These are phyloP conservation scores for Collybia mongolica DNA, from an alignment of 768 basidiomycete genomes.

Conservation along the genomic window DNA sequence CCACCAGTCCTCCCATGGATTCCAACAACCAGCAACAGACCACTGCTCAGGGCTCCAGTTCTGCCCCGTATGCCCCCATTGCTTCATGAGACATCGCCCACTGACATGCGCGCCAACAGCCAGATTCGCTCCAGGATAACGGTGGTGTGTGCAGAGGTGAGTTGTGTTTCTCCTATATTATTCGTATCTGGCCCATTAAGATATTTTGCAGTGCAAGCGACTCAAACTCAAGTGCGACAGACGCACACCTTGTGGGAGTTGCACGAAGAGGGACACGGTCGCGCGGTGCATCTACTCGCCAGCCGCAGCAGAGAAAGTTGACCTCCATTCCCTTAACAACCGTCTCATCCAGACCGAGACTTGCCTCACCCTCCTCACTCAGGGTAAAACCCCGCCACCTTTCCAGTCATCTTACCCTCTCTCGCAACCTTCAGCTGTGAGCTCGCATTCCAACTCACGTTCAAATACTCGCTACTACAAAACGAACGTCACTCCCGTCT, in stretches of 20 bases:
- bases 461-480: constrained; percentile 17
- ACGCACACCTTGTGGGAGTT: constrained; percentile 72
- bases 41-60: too few species aligned
- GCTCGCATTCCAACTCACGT: constrained; percentile 23
- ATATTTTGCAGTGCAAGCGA: constrained; percentile 67
- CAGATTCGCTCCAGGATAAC: constrained; percentile 77
- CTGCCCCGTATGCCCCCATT: too few species aligned
- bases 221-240: constrained; percentile 86
- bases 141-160: constrained; percentile 79
- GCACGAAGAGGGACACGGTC: constrained; percentile 76
- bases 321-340: constrained; percentile 83
- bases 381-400: constrained; percentile 33
- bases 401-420: constrained; percentile 37
- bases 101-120: constrained; percentile 25
- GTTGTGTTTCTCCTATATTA: constrained; percentile 14
- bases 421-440: constrained; percentile 13
- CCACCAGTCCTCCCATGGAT: neutral
- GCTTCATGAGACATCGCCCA: too few species aligned
- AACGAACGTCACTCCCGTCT: constrained; percentile 35
- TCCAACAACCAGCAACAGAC: neutral
- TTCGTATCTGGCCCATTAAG: constrained; percentile 7
- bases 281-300: constrained; percentile 74
- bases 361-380: constrained; percentile 48
- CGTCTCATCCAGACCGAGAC: constrained; percentile 71
- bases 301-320: constrained; percentile 85